Base-by-base conservation (phyloP, 768 basidiomycete genomes). In the Lactarius akahatsu region DNA sequence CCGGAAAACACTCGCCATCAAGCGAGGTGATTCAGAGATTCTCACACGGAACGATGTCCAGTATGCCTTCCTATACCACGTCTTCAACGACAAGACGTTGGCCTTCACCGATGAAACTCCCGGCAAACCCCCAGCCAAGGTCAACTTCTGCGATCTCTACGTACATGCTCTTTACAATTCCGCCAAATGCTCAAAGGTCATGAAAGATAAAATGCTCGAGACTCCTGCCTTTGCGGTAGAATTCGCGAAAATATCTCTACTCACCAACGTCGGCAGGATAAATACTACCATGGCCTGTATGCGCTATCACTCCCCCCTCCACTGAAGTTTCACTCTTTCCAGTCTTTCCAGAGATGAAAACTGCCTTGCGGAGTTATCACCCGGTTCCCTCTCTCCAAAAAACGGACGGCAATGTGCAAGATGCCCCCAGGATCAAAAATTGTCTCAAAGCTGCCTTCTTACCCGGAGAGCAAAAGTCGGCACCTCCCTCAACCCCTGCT, bases 261-360 rank as follows among this genome's bases (percentile, higher is more conserved):
- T 95, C 61, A 92, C 92, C 60, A 96, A 96, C 73, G 90, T 94
- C 57, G 94, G 94, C 30, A 82, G 92, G 69, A 91, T 96, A 77
- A 96, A 95, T 74, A 96, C 94, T 45, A 95, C 94, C 38, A 88
- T 94, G 86, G 92, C 92, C 60, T 89, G 86, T 90, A 77, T 79
- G 87, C 76, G 67, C 63, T 67, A 56, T 64, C 15, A 41, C 60
- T 61, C 23, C 54, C 62, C 56, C 60, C 60, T 69, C 65, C n/a
- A 65, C 63, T 63, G 62, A 57, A 52, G 55, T 26, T 41, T 43
- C 45, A 62, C 69, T 60, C 52, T 63, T 71, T 61, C 50, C 73
- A 93, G 91, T 95, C 79, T 94, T 93, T 75, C 92, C 92, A 64
- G 92, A 94, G 80, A 94, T 95, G 93, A 91, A 92, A 76, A 95